phyloP scores from a whole-genome alignment of 106 monocot species.

The Chionographis japonica region DNA sequence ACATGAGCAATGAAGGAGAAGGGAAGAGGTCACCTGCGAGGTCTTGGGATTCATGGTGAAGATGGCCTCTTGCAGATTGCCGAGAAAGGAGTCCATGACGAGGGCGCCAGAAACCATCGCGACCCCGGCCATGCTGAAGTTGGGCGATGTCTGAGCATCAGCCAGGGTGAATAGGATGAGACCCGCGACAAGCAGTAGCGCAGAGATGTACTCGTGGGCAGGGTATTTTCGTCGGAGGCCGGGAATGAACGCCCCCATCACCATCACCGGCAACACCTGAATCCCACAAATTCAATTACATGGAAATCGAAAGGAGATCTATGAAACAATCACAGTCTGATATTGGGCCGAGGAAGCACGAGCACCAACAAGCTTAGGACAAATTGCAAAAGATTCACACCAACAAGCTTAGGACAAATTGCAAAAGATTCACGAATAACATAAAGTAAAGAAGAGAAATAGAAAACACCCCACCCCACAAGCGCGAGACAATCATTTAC shows the following conservation, averaged over 20 bases:
- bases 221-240: slow-evolving; percentile 89
- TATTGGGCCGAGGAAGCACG: too few species aligned
- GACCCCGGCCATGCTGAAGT: slow-evolving; percentile 82
- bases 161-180: slow-evolving; percentile 87
- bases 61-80: slow-evolving; percentile 92
- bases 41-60: slow-evolving; percentile 88
- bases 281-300: background rate
- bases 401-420: too few species aligned
- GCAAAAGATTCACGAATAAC: too few species aligned
- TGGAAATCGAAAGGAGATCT: too few species aligned
- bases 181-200: slow-evolving; percentile 71
- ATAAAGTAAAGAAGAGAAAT: too few species aligned
- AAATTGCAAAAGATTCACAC: too few species aligned
- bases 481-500: too few species aligned
- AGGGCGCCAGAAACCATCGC: slow-evolving; percentile 80
- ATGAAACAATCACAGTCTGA: too few species aligned
- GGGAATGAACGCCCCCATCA: slow-evolving; percentile 94
- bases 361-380: too few species aligned
- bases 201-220: slow-evolving; percentile 74
- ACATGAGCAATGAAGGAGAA: background rate
- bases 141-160: slow-evolving; percentile 80
- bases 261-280: slow-evolving; percentile 92
- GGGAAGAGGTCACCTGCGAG: slow-evolving; percentile 51
- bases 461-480: too few species aligned
- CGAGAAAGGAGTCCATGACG: slow-evolving; percentile 87